Evolutionary conservation across 2,329 filamentous ascomycete genomes (phyloP), one percentile per base, ranked within the genome.

Genomic region (Pseudogymnoascus pannorum): DNA sequence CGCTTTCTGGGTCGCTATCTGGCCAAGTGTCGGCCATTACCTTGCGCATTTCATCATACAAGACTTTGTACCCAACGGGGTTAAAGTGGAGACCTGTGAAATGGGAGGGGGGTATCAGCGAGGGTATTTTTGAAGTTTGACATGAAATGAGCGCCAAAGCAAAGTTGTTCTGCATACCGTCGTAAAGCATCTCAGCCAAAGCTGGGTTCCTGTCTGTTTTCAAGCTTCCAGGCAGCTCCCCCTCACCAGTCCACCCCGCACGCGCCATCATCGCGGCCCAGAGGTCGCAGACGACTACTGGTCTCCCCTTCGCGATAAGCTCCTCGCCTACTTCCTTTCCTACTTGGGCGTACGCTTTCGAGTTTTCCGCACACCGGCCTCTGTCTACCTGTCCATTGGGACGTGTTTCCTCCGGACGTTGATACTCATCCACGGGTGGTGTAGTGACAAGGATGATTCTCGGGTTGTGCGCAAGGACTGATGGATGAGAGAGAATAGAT

Each of bases 391-490:
- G 7, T 82, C 82, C 64, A 76, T 73, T 1, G 69, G 74, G 18
- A 76, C 69, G 69, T 87, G 20, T 36, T 24, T 38, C 57, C 18
- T 58, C 57, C 16, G 57, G 22, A 85, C 75, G 65, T 85, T 82
- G 72, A 91, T 86, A 75, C 93, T 58, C 87, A 68, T 96, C 88
- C 60, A 95, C 75, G 0, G 92, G 92, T 1, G 92, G 90, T 24
- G 93, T 91, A 0, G 91, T 88, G 57, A 97, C 80, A 6, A 97
- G 77, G 44, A 97, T 79, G 61, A 92, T 87, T 60, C 83, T 85
- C 26, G 89, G 86, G 35, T 82, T 79, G 69, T 97, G 92, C 5
- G 84, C 86, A 62, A 75, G 74, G 63, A 96, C 81, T 61, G 78
- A 77, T 7, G 88, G 84, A 73, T 97, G 90, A 2, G 79, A 84